Conservation (phyloP, 2,329 filamentous ascomycete genomes). For the Fusarium proliferatum region DNA sequence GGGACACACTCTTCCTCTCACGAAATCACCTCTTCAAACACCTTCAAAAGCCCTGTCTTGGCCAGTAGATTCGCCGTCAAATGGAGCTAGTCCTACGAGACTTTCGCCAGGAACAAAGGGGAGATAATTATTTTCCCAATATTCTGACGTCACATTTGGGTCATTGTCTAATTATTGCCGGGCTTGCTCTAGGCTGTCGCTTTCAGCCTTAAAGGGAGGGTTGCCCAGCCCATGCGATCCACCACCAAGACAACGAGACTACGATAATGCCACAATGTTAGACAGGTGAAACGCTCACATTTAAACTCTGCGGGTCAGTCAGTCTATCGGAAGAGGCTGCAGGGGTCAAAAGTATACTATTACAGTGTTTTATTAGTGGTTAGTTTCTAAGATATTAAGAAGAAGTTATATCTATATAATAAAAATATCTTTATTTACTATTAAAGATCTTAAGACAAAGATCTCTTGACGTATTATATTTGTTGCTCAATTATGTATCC, state of each 20-base stretch:
- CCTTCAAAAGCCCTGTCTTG: neutral
- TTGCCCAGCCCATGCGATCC: constrained; percentile 8
- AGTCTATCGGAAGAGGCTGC: neutral
- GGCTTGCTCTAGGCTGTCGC: constrained; percentile 21
- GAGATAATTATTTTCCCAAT: neutral
- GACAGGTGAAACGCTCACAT: constrained; percentile 19
- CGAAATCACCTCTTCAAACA: neutral
- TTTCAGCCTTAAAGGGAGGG: constrained; percentile 18
- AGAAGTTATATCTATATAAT: neutral
- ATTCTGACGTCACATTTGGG: constrained; percentile 31
- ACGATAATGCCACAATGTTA: constrained; percentile 4
- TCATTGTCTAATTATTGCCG: constrained; percentile 11
- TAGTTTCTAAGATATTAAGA: neutral
- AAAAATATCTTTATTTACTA: too few species aligned
- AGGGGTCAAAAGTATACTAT: neutral
- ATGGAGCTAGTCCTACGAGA: neutral
- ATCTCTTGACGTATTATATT: neutral
- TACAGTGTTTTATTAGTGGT: neutral
- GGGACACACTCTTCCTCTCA: neutral
- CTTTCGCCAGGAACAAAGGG: neutral
- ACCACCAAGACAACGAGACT: constrained; percentile 1
- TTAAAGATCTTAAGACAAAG: neutral
- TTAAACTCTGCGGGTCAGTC: neutral
- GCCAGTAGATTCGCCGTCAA: neutral
- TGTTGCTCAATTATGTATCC: neutral